Evolutionary conservation across 2,329 filamentous ascomycete genomes (phyloP).

Genomic region (Xylariaceae sp.): DNA sequence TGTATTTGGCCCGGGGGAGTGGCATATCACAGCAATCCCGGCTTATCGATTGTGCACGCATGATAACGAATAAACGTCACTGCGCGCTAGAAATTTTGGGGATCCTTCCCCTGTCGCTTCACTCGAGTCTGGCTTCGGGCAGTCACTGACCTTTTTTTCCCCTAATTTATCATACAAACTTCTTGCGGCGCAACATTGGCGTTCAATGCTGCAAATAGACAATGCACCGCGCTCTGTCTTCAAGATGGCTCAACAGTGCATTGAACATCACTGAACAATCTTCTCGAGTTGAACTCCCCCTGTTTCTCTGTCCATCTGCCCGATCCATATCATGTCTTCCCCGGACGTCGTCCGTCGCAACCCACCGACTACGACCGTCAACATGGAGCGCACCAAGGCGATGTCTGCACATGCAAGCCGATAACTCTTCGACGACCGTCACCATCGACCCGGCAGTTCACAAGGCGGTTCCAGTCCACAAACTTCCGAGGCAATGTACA

Average conservation of each 20-base stretch:
- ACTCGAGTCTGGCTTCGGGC: no score
- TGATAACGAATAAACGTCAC: conserved; percentile 3
- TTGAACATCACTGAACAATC: conserved; percentile 37
- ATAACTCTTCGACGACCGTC: conserved; percentile 5
- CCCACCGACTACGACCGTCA: conserved; percentile 8
- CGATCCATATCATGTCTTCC: conserved; percentile 8
- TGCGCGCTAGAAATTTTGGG: conserved; percentile 4
- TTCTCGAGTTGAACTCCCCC: conserved; percentile 34
- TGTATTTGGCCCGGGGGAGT: no score
- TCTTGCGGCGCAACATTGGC: not conserved
- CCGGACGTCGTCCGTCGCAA: conserved; percentile 7
- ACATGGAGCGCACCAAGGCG: conserved; percentile 21
- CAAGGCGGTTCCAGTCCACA: conserved; percentile 3
- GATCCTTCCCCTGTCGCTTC: not conserved
- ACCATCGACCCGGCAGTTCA: conserved; percentile 2
- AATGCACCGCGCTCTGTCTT: conserved; percentile 42
- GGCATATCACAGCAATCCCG: not conserved
- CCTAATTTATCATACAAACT: no score
- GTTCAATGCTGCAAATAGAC: conserved; percentile 2
- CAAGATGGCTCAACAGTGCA: conserved; percentile 38
- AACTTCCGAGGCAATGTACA: conserved; percentile 53
- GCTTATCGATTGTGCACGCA: conserved; percentile 6
- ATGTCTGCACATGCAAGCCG: conserved; percentile 25
- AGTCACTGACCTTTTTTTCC: no score
- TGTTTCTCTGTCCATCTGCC: conserved; percentile 45